Conservation (phyloP, 257 asterid genomes). For the Lycium barbarum region DNA sequence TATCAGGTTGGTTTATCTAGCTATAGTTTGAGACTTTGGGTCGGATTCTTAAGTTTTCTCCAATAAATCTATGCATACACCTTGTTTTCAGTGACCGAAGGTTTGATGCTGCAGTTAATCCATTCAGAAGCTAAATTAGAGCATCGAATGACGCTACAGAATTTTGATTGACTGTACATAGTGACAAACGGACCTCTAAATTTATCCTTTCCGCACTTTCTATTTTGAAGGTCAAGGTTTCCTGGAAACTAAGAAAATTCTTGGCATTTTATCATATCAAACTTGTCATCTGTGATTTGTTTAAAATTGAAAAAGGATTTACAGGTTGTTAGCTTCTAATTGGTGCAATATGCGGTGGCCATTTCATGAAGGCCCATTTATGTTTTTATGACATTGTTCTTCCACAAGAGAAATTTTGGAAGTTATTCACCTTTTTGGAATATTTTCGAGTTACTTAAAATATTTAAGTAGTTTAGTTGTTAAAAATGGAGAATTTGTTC, state of each 20-base stretch:
- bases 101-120: neutral
- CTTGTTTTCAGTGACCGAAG: too few species aligned
- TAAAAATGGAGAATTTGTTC: too few species aligned
- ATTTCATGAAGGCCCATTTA: neutral
- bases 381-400: neutral
- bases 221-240: too few species aligned
- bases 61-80: neutral
- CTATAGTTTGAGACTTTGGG: too few species aligned
- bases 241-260: too few species aligned
- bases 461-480: neutral
- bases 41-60: neutral
- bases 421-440: slow-evolving; percentile 14
- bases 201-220: neutral
- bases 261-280: neutral
- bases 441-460: neutral
- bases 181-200: neutral
- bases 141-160: neutral
- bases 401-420: slow-evolving; percentile 7
- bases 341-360: neutral
- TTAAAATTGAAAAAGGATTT: slow-evolving; percentile 5
- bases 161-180: neutral
- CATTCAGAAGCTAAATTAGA: slow-evolving; percentile 11
- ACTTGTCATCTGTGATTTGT: neutral
- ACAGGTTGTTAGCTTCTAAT: neutral
- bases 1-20: too few species aligned